Base-by-base conservation (phyloP, 257 asterid genomes). In the Ophiorrhiza pumila region DNA sequence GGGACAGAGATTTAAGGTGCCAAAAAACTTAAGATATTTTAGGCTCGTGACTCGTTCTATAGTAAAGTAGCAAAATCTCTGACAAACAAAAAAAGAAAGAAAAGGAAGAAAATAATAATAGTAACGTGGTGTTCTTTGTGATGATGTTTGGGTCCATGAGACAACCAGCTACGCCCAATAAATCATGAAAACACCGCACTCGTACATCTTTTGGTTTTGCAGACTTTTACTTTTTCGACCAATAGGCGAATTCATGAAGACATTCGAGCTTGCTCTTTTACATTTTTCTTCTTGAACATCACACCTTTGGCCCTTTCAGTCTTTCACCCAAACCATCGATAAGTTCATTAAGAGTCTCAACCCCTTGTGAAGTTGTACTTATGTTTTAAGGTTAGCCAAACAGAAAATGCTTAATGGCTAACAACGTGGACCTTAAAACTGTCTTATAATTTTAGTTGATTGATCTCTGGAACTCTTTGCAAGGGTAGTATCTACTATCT, bases 101-200 rank as follows among this genome's bases (percentile, higher is more conserved):
- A 37, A 45, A 32, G n/a, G 47, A 37, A 5, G 13, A 52, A 62
- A 65, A 42, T 35, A 25, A 61, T 42, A 57, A 74, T 56, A 18
- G 37, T 7, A 4, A 18, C 0, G 20, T 35, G 47, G 32, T 67
- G 61, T 45, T 67, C 25, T 57, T 34, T 32, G 61, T 68, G 74
- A 74, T 66, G 59, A 75, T 75, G 64, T 64, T 17, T 22, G 65
- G 79, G 79, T 46, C 79, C 79, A 75, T 47, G 37, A 32, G 46
- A 32, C 69, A 56, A 75, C 61, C 52, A 41, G 58, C 55, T 22
- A 67, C 52, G 29, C 59, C 59, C 70, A 46, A 59, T 4, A 75
- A 67, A 75, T 68, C 37, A 68, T 75, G 74, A 66, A 59, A 75
- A 58, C 74, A 47, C 67, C 35, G 69, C 74, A 58, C 74, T 68